phyloP scores from a whole-genome alignment of 108 stramenopile genomes.

The Nitzschia sp. region DNA sequence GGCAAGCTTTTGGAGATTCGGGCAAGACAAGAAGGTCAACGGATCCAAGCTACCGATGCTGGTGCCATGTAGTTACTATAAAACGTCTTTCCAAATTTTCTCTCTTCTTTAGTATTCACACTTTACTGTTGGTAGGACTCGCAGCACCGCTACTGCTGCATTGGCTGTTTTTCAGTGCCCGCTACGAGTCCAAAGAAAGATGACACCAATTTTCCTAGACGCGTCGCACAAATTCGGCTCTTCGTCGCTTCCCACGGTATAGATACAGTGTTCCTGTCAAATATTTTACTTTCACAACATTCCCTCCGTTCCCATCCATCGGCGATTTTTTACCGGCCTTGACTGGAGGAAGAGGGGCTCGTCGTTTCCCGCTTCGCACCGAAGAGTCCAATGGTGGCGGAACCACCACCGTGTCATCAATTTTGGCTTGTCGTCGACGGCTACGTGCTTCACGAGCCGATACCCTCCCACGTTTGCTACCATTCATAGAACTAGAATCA shows the following conservation, averaged over 20 bases:
- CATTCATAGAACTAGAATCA: conserved; percentile 1
- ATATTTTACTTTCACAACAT: conserved; percentile 58
- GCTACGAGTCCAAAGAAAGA: no score
- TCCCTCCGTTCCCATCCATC: conserved; percentile 27
- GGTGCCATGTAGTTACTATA: conserved; percentile 4
- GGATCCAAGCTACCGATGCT: conserved; percentile 19
- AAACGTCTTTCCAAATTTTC: no score
- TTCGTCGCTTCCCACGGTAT: conserved; percentile 47
- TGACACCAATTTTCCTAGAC: conserved; percentile 39
- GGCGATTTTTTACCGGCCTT: conserved; percentile 15
- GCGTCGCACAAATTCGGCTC: conserved; percentile 58
- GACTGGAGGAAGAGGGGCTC: conserved; percentile 9
- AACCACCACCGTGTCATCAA: conserved; percentile 27
- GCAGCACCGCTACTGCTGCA: no score
- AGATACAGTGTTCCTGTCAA: conserved; percentile 67
- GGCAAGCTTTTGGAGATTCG: conserved; percentile 86
- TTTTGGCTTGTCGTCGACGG: conserved; percentile 46
- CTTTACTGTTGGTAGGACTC: no score
- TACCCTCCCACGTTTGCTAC: background rate
- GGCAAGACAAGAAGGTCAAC: conserved; percentile 69
- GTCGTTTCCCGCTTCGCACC: conserved; percentile 21
- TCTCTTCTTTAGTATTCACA: no score
- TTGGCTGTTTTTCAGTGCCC: no score
- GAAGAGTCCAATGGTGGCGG: background rate
- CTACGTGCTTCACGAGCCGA: conserved; percentile 46